Conservation (phyloP, 441 rosid genomes). For the Pelargonium fulgidum region DNA sequence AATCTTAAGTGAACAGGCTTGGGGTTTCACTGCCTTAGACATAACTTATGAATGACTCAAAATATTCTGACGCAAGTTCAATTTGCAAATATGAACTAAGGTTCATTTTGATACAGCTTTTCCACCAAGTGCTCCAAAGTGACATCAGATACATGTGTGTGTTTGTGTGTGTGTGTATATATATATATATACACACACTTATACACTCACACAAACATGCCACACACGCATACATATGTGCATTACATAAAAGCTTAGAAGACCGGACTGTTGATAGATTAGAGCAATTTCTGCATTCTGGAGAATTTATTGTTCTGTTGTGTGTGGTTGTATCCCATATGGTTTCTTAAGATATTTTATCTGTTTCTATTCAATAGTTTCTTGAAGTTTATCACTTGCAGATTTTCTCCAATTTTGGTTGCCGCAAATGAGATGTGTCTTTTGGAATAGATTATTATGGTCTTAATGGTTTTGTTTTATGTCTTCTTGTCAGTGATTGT, state of each 20-base stretch:
- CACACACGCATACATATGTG: too few relatives aligned
- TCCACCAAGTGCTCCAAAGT: background rate
- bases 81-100: background rate
- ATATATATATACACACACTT: too few relatives aligned
- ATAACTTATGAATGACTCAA: too few relatives aligned
- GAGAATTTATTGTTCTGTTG: background rate
- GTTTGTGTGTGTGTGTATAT: too few relatives aligned
- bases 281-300: slow-evolving; percentile 1
- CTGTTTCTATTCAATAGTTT: too few relatives aligned
- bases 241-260: background rate
- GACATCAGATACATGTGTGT: background rate
- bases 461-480: background rate
- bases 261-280: background rate
- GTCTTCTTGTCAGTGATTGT: background rate
- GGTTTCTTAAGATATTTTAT: background rate
- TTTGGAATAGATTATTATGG: background rate
- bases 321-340: background rate
- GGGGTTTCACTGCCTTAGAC: background rate
- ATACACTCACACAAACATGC: too few relatives aligned
- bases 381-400: background rate
- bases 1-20: background rate
- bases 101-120: background rate
- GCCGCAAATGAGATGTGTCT: background rate
- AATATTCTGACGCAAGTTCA: background rate
- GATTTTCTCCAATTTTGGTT: background rate